Evolutionary conservation across 2,329 filamentous ascomycete genomes (phyloP).

Genomic region (Diaporthe vaccinii): DNA sequence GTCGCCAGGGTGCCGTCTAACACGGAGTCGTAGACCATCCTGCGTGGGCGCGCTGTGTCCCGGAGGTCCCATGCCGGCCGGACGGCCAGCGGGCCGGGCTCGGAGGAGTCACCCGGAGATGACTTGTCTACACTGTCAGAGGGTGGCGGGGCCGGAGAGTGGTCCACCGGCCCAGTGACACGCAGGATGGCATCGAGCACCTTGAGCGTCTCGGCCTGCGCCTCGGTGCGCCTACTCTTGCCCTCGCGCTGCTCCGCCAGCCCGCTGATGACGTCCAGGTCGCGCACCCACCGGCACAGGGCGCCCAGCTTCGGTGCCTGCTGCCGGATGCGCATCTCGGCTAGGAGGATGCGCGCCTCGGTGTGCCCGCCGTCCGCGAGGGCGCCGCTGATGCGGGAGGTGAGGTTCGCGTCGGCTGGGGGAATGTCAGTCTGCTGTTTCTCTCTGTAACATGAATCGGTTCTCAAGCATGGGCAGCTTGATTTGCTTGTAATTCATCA

Average conservation of each 20-base stretch:
- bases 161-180: slow-evolving; percentile 73
- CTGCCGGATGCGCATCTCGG: slow-evolving; percentile 77
- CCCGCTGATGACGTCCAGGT: slow-evolving; percentile 77
- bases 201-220: slow-evolving; percentile 68
- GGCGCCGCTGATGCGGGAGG: slow-evolving; percentile 75
- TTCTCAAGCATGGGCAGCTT: neutral
- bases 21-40: slow-evolving; percentile 69
- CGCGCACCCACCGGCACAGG: slow-evolving; percentile 79
- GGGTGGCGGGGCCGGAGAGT: slow-evolving; percentile 48
- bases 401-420: slow-evolving; percentile 71
- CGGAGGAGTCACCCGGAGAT: neutral
- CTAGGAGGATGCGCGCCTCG: slow-evolving; percentile 75
- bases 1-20: slow-evolving; percentile 68
- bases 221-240: slow-evolving; percentile 55
- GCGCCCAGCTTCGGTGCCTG: slow-evolving; percentile 77
- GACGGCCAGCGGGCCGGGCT: slow-evolving; percentile 63
- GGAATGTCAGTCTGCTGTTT: slow-evolving; percentile 29
- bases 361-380: slow-evolving; percentile 74
- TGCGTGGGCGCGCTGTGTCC: slow-evolving; percentile 51
- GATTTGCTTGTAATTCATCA: too few relatives aligned
- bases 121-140: neutral
- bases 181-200: slow-evolving; percentile 76
- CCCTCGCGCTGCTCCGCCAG: slow-evolving; percentile 68
- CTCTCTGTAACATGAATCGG: neutral
- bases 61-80: slow-evolving; percentile 74